phyloP scores from a whole-genome alignment of 2,329 filamentous ascomycete species.

The Ceratocystis albifundus region DNA sequence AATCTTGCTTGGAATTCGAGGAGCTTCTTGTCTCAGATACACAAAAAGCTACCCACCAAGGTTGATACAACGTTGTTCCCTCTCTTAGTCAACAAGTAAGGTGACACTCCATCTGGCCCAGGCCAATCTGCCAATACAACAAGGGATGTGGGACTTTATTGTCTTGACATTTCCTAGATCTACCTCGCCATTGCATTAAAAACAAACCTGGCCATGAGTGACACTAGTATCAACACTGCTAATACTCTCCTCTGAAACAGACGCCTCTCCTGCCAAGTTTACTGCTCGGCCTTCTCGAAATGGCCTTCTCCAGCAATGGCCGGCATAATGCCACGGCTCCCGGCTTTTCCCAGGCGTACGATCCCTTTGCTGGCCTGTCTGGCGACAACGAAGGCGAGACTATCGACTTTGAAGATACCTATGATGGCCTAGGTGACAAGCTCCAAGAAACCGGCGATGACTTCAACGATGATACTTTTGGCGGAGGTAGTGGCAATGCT shows the following conservation, averaged over 20 bases:
- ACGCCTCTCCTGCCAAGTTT: background rate
- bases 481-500: slow-evolving; percentile 36
- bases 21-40: background rate
- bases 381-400: slow-evolving; percentile 48
- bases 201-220: background rate
- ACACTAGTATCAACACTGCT: background rate
- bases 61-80: background rate
- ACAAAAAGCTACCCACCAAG: background rate
- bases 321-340: slow-evolving; percentile 57
- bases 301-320: slow-evolving; percentile 83
- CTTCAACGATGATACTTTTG: slow-evolving; percentile 96
- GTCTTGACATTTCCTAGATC: background rate
- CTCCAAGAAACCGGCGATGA: slow-evolving; percentile 86
- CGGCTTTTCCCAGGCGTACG: slow-evolving; percentile 70
- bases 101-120: no score
- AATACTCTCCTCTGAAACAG: background rate
- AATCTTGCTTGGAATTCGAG: slow-evolving; percentile 1
- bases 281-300: slow-evolving; percentile 31
- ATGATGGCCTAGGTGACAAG: slow-evolving; percentile 84
- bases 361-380: slow-evolving; percentile 76
- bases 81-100: background rate
- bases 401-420: slow-evolving; percentile 87
- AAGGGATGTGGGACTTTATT: background rate
- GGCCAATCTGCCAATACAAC: background rate
- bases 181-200: background rate